A percentile compares a stretch with the other conserved stretches of the same genome.
phyloP scores from a whole-genome alignment of 768 basidiomycete genomes.

The Dendrothele bispora region DNA sequence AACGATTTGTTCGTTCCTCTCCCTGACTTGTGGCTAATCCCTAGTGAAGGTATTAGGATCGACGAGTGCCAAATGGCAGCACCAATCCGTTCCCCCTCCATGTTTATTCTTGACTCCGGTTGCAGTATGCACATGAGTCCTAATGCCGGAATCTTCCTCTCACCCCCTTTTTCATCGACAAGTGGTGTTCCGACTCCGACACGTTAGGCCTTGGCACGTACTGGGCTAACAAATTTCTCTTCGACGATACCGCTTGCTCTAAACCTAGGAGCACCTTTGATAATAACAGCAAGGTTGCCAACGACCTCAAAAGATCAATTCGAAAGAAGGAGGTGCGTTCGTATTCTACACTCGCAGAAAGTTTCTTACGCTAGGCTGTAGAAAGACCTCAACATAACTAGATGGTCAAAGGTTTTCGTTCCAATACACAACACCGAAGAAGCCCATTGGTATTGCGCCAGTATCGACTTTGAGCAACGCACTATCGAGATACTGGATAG shows the following conservation, averaged over 20 bases:
- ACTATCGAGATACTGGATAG: background rate
- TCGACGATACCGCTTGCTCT: background rate
- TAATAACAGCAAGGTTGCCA: too few species aligned
- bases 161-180: background rate
- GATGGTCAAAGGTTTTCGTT: background rate
- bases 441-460: background rate
- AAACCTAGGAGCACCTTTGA: too few species aligned
- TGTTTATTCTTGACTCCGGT: too few species aligned
- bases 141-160: background rate
- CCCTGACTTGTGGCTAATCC: too few species aligned
- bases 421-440: background rate
- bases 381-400: too few species aligned
- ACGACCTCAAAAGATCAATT: background rate
- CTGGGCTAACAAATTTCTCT: background rate
- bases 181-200: background rate
- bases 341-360: background rate
- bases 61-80: too few species aligned
- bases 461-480: background rate
- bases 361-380: too few species aligned
- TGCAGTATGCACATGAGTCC: too few species aligned
- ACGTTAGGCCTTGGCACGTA: background rate
- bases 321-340: background rate
- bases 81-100: too few species aligned
- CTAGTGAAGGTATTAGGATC: too few species aligned
- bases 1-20: too few species aligned